Evolutionary conservation across 2,329 filamentous ascomycete genomes (phyloP).

Genomic region (Zasmidium cellare): DNA sequence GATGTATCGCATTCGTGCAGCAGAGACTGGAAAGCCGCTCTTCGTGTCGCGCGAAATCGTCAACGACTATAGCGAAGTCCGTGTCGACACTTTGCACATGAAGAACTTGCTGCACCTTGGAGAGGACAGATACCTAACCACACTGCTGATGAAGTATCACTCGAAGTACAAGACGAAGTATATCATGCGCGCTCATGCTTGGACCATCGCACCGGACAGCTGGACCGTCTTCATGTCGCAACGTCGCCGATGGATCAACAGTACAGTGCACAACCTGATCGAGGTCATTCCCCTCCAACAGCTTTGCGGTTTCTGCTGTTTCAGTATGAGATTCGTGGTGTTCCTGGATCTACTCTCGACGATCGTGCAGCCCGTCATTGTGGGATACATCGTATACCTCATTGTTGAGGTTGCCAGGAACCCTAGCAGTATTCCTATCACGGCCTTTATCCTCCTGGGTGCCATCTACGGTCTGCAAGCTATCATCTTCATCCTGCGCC

Average conservation of each 20-base stretch:
- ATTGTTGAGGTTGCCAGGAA: slow-evolving; percentile 70
- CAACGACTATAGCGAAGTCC: slow-evolving; percentile 84
- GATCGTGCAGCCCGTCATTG: slow-evolving; percentile 84
- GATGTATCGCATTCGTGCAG: slow-evolving; percentile 96
- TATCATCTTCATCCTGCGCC: slow-evolving; percentile 91
- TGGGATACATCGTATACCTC: slow-evolving; percentile 87
- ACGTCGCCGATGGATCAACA: slow-evolving; percentile 99
- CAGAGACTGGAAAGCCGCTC: slow-evolving; percentile 90
- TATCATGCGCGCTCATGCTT: slow-evolving; percentile 86
- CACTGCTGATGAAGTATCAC: slow-evolving; percentile 88
- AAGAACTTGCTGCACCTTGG: slow-evolving; percentile 96
- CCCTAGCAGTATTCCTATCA: slow-evolving; percentile 70
- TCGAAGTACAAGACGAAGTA: slow-evolving; percentile 98
- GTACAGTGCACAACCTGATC: slow-evolving; percentile 94
- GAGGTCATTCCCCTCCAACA: slow-evolving; percentile 92
- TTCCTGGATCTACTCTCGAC: slow-evolving; percentile 93
- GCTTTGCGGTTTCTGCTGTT: slow-evolving; percentile 99
- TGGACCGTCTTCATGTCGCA: slow-evolving; percentile 96
- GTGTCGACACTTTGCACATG: slow-evolving; percentile 97
- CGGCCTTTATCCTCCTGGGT: slow-evolving; percentile 84
- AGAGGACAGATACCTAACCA: slow-evolving; percentile 97
- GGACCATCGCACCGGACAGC: slow-evolving; percentile 94
- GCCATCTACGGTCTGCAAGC: slow-evolving; percentile 94
- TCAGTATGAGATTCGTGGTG: slow-evolving; percentile 98
- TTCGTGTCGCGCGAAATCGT: slow-evolving; percentile 94